Percentiles rank a stretch among this genome's conserved stretches.
Evolutionary conservation across 2,329 filamentous ascomycete genomes (phyloP).

Genomic region (Arachnopeziza araneosa): DNA sequence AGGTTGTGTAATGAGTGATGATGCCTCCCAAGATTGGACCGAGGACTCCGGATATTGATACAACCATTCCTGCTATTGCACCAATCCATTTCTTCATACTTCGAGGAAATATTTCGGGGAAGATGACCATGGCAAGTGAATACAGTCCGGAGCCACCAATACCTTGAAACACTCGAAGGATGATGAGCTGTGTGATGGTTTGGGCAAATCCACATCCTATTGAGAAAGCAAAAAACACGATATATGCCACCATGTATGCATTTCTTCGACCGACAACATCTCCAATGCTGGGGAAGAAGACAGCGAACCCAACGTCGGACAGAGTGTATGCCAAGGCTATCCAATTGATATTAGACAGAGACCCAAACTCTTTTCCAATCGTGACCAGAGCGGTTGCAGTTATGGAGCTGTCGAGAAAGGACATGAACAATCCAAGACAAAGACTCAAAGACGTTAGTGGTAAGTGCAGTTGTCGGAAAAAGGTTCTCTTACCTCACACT

Average conservation of each 20-base stretch:
- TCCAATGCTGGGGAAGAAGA: constrained; percentile 49
- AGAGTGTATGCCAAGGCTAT: constrained; percentile 48
- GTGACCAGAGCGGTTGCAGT: constrained; percentile 51
- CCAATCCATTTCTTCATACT: constrained; percentile 39
- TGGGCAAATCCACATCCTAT: constrained; percentile 46
- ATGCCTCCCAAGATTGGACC: constrained; percentile 22
- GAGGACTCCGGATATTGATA: constrained; percentile 18
- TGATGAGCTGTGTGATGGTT: constrained; percentile 36
- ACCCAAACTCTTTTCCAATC: constrained; percentile 48
- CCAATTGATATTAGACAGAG: constrained; percentile 44
- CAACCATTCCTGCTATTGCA: constrained; percentile 41
- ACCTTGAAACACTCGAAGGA: constrained; percentile 27
- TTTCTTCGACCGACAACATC: constrained; percentile 48
- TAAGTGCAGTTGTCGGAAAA: background rate
- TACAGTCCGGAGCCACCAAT: constrained; percentile 35
- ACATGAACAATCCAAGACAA: constrained; percentile 48
- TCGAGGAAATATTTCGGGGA: constrained; percentile 44
- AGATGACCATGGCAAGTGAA: constrained; percentile 21
- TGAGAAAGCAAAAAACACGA: constrained; percentile 52
- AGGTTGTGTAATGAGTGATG: constrained; percentile 14
- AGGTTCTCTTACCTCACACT: background rate
- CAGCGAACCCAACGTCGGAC: constrained; percentile 50
- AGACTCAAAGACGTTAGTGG: constrained; percentile 34
- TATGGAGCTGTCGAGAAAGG: constrained; percentile 53
- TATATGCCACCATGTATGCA: constrained; percentile 45